phyloP scores from a whole-genome alignment of 495 filamentous ascomycete genomes.

The Amniculicola lignicola region DNA sequence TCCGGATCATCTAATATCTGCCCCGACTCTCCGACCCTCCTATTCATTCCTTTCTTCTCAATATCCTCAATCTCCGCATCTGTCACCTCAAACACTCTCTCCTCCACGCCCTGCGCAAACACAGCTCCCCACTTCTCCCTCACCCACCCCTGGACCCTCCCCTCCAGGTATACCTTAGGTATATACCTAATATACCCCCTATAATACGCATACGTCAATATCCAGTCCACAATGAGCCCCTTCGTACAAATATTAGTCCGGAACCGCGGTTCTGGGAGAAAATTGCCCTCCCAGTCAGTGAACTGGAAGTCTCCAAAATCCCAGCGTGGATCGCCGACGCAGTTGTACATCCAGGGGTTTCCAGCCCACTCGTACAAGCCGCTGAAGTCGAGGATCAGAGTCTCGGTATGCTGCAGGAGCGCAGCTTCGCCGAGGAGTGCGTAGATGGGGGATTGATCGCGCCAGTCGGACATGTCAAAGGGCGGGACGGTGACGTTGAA shows the following conservation, averaged over 20 bases:
- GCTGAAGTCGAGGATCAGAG: background rate
- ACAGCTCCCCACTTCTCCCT: background rate
- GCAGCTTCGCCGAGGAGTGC: background rate
- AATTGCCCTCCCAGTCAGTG: too few relatives aligned
- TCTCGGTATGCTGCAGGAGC: background rate
- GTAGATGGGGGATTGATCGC: background rate
- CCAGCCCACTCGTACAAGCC: background rate
- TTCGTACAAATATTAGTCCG: background rate
- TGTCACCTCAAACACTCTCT: background rate
- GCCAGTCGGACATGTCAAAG: conserved; percentile 2
- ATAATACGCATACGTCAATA: background rate
- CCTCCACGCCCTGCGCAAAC: background rate
- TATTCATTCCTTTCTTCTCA: background rate
- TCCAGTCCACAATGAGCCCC: background rate
- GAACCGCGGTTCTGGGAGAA: background rate
- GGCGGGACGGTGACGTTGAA: conserved; percentile 13
- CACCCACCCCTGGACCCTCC: background rate
- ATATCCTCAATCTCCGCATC: background rate
- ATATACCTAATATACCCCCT: background rate
- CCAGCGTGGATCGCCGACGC: background rate
- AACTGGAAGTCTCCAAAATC: too few relatives aligned
- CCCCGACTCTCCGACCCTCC: background rate
- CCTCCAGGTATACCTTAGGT: background rate
- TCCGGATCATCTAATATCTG: background rate
- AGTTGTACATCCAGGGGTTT: background rate